Evolutionary conservation across 2,329 filamentous ascomycete species (phyloP).

Genomic region (Xylaria sp.): DNA sequence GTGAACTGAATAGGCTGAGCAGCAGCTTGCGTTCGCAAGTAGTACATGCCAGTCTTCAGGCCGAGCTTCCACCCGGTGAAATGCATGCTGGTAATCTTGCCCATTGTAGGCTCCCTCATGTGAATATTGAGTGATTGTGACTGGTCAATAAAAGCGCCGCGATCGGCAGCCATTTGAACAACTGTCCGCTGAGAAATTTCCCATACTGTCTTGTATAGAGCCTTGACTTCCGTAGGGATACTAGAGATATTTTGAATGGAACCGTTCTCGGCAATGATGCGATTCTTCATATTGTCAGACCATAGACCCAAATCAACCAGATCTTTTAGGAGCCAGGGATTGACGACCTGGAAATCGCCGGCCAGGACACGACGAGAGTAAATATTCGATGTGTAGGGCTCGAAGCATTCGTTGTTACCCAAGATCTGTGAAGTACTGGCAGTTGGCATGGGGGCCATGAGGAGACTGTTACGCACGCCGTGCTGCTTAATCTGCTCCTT

Average conservation of each 20-base stretch:
- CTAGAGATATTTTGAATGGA: constrained; percentile 98
- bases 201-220: constrained; percentile 99
- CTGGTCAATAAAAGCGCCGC: constrained; percentile 98
- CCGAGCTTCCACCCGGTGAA: constrained; percentile 99
- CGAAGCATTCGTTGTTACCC: constrained; percentile 99
- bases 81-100: constrained; percentile 99
- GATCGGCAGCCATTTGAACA: constrained; percentile 97
- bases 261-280: constrained; percentile 96
- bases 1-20: constrained; percentile 99
- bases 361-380: constrained; percentile 98
- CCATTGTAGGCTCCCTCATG: constrained; percentile 99
- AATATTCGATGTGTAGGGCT: constrained; percentile 99
- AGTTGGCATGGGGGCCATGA: constrained; percentile 97
- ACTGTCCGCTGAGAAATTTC: constrained; percentile 97
- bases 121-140: constrained; percentile 99
- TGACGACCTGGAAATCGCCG: constrained; percentile 99
- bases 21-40: constrained; percentile 96
- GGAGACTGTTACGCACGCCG: constrained; percentile 93
- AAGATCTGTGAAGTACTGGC: constrained; percentile 97
- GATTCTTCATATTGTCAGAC: constrained; percentile 99
- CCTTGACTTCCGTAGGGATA: constrained; percentile 95
- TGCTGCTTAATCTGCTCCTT: constrained; percentile 93
- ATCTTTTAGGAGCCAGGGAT: constrained; percentile 98
- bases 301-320: constrained; percentile 97
- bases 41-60: constrained; percentile 99